Percentiles rank a stretch among this genome's conserved stretches.
phyloP scores from a whole-genome alignment of 805 yeast species.

The Yarrowia sp. region DNA sequence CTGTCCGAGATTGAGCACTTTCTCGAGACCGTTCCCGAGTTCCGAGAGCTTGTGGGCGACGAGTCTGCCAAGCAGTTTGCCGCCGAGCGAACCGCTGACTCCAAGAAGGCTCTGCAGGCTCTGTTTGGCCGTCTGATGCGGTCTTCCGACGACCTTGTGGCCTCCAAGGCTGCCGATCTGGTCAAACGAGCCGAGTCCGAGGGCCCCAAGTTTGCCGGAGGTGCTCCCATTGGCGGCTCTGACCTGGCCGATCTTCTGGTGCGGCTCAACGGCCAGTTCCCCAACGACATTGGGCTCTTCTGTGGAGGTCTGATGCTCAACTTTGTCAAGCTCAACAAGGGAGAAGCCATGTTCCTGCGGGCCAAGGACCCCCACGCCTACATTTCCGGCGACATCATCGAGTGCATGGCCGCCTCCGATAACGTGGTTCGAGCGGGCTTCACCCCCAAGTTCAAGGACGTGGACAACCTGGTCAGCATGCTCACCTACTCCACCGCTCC shows the following conservation, averaged over 20 bases:
- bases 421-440: conserved; percentile 98
- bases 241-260: conserved; percentile 75
- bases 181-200: conserved; percentile 67
- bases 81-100: conserved; percentile 55
- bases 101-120: conserved; percentile 62
- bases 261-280: conserved; percentile 85
- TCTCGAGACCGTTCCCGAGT: conserved; percentile 77
- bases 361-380: conserved; percentile 99
- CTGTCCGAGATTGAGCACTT: conserved; percentile 74
- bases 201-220: conserved; percentile 63
- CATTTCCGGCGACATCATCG: conserved; percentile 95
- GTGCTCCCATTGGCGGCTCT: conserved; percentile 47
- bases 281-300: conserved; percentile 91
- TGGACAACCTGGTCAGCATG: conserved; percentile 84
- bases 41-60: conserved; percentile 68
- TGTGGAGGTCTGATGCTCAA: conserved; percentile 94
- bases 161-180: conserved; percentile 64
- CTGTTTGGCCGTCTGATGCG: conserved; percentile 87
- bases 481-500: conserved; percentile 88
- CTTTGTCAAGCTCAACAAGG: conserved; percentile 80
- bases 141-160: conserved; percentile 67
- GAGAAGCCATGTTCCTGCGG: conserved; percentile 95
- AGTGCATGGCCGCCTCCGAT: conserved; percentile 99
- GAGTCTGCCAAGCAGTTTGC: conserved; percentile 36
- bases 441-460: conserved; percentile 99